Percentiles rank a stretch among this genome's conserved stretches.
phyloP scores from a whole-genome alignment of 2,329 filamentous ascomycete genomes.

The Allantophomopsis lycopodina region DNA sequence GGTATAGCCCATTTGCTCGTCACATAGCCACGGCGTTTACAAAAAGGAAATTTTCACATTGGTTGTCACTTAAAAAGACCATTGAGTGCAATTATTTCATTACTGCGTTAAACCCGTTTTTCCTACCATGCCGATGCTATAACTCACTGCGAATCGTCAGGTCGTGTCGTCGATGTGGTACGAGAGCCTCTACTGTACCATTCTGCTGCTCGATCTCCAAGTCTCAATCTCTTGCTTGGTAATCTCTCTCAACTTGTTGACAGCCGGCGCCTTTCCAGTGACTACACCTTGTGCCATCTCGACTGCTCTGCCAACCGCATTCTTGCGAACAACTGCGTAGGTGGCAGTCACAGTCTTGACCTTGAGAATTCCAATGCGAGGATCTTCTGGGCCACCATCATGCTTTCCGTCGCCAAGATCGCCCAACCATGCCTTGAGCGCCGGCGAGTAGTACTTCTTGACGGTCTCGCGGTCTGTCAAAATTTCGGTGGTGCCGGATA shows the following conservation, averaged over 20 bases:
- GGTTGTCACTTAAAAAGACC: too few relatives aligned
- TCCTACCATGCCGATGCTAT: too few relatives aligned
- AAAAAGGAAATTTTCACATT: too few relatives aligned
- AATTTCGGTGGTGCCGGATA: conserved; percentile 61
- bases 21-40: too few relatives aligned
- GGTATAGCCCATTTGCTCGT: too few relatives aligned
- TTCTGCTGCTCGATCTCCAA: conserved; percentile 31
- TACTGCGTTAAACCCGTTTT: too few relatives aligned
- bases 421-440: conserved; percentile 74
- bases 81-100: too few relatives aligned
- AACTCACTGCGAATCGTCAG: not conserved
- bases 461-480: conserved; percentile 56
- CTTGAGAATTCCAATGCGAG: conserved; percentile 68
- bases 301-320: conserved; percentile 45
- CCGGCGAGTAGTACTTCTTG: conserved; percentile 60
- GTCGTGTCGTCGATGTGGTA: not conserved
- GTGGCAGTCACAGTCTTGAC: conserved; percentile 61
- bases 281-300: conserved; percentile 66
- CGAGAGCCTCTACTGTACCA: conserved; percentile 10
- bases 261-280: conserved; percentile 54
- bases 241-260: conserved; percentile 69
- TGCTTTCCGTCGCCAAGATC: conserved; percentile 75
- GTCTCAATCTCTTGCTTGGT: conserved; percentile 49
- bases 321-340: conserved; percentile 53
- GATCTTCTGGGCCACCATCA: conserved; percentile 70